Base-by-base conservation (phyloP, 2,329 filamentous ascomycete genomes). In the Penicillium aurantiogriseum region DNA sequence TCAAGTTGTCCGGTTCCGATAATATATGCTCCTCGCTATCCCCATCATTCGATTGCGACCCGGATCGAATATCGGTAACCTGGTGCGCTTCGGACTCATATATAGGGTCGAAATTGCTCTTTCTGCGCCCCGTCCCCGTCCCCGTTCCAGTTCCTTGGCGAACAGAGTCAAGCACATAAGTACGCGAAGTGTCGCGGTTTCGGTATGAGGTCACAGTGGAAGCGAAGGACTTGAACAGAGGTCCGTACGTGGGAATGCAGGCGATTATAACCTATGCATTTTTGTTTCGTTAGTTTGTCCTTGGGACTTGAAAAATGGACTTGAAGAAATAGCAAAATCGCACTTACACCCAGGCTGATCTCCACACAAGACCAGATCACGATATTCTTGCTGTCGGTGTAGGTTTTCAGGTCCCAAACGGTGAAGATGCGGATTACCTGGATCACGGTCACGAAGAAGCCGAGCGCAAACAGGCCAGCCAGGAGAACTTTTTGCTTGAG, bases 381-480 rank as follows among this genome's bases (percentile, higher is more conserved):
- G 23, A 77, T 66, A 1, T 66, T 58, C 5, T 76, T 70, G 2
- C 75, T 79, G 66, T 83, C 78, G 35, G 78, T 74, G 57, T 79
- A 79, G 63, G 77, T 78, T 33, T 66, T 61, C 3, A 82, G 73
- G 15, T 70, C 74, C 38, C 72, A 71, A 59, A 83, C 77, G n/a
- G 77, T 81, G 55, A 78, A 74, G 56, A 83, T 79, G 15, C 80
- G 80, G 58, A 83, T 74, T 55, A 81, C 76, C 62, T 83, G 80
- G 55, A 82, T 80, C 46, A 80, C 60, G 5, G 78, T 81, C 43
- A 83, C 76, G 69, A 83, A 82, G 51, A 79, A 68, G n/a, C 81
- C 81, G 25, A 83, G 72, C 3, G 73, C 71, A 63, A 82, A 82
- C 29, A 82, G 69, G 5, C 68, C 68, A 0, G 76, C 68, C 0